Evolutionary conservation across 495 filamentous ascomycete genomes (phyloP).

Genomic region (Aspergillus wentii): DNA sequence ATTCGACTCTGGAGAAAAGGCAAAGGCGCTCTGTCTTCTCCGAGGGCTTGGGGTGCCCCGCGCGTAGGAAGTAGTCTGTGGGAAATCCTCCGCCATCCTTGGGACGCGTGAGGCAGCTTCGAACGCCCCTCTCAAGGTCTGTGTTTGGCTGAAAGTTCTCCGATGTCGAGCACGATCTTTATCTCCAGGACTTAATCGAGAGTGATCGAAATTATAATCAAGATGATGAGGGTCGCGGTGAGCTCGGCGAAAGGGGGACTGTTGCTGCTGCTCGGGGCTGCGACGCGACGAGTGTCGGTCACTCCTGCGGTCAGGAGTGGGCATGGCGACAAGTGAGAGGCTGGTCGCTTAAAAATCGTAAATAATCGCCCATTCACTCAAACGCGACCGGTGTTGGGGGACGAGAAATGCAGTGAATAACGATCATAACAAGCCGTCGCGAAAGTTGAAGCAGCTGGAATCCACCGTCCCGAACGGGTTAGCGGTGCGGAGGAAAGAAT

Average conservation of each 20-base stretch:
- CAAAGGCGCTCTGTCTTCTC: constrained; percentile 7
- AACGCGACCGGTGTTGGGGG: no score
- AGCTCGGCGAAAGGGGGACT: constrained; percentile 34
- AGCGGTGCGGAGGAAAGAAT: constrained; percentile 14
- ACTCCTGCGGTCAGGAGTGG: constrained; percentile 17
- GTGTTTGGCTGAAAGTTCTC: constrained; percentile 27
- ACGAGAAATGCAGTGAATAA: no score
- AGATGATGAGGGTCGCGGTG: no score
- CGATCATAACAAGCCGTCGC: no score
- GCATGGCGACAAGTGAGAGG: constrained; percentile 13
- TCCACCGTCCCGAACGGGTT: constrained; percentile 9
- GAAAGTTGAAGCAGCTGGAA: no score
- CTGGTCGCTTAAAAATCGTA: neutral
- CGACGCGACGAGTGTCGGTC: constrained; percentile 23
- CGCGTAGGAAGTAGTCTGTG: constrained; percentile 8
- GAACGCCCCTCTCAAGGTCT: constrained; percentile 35
- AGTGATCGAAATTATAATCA: no score
- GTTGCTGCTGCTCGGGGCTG: constrained; percentile 21
- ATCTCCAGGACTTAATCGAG: no score
- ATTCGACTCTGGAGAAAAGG: constrained; percentile 26
- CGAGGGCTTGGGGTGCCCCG: constrained; percentile 8
- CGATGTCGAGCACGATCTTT: constrained; percentile 24
- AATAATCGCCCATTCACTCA: constrained; percentile 5
- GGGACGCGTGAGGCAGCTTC: constrained; percentile 19
- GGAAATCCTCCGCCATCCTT: constrained; percentile 15